Base-by-base conservation (phyloP, 1,139 yeast genomes). In the Candida tetrigidarum region DNA sequence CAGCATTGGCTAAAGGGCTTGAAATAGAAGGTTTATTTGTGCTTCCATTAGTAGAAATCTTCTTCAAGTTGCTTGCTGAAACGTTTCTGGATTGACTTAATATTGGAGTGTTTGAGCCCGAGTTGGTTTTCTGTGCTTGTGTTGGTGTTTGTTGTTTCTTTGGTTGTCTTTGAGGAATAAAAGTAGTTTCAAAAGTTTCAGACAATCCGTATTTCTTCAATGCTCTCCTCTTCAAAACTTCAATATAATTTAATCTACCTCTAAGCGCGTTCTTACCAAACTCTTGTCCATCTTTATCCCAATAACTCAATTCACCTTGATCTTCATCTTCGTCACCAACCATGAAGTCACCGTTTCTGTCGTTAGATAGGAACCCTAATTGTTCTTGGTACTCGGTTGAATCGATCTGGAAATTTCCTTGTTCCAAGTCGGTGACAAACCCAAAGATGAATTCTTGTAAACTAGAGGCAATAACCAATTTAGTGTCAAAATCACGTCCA, bases 401-500 rank as follows among this genome's bases (percentile, higher is more conserved):
- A 56, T 82, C 85, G 41, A 80, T 75, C 49, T 67, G 68, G 54
- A 65, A 80, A 51, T 76, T 78, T 7, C 82, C 84, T 34, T 69
- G 69, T 57, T 81, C 84, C 48, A 80, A 68, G 59, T 80, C 85
- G 30, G 66, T 67, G 7, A 74, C 74, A 44, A 71, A 71, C 29
- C 64, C 67, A 51, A 73, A 73, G 39, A 83, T 59, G 52, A 82
- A 82, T 50, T 81, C 84, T 32, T 76, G 75, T 62, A 83, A 81
- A 41, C 71, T 69, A n/a, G 68, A 57, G 4, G 86, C 85, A 50
- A 82, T 64, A 25, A 82, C 86, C 50, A 78, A 66, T 56, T 81
- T 82, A 41, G 84, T 78, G 61, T 83, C 86, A 55, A 67, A 81
- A 52, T 83, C 87, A 55, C 86, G 75, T 14, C 88, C 88, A 59